Percentiles rank a stretch among this genome's conserved stretches.
phyloP scores from a whole-genome alignment of 768 basidiomycete genomes.

The Fibroporia radiculosa region DNA sequence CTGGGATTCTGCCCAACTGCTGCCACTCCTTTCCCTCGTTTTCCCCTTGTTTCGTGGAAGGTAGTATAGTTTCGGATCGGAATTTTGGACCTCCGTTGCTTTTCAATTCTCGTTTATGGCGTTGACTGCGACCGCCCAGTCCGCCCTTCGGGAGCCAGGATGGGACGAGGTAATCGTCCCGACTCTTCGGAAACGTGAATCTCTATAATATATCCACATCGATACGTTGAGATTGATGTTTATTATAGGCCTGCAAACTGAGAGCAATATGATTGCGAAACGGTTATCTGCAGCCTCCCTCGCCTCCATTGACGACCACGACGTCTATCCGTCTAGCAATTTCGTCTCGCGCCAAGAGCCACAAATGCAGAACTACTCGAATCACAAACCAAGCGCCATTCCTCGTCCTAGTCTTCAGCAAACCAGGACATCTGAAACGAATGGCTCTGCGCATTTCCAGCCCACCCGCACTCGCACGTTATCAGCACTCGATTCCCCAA shows the following conservation, averaged over 20 bases:
- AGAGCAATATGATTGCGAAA: constrained; percentile 70
- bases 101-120: constrained; percentile 28
- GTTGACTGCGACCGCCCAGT: constrained; percentile 33
- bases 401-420: constrained; percentile 39
- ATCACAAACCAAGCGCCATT: constrained; percentile 34
- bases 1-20: constrained; percentile 11
- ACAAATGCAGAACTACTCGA: constrained; percentile 9
- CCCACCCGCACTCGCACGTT: constrained; percentile 53
- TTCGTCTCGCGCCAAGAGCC: constrained; percentile 16
- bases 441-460: constrained; percentile 11
- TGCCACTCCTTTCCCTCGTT: constrained; percentile 15
- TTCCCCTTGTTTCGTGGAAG: constrained; percentile 13
- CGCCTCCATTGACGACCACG: constrained; percentile 28
- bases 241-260: constrained; percentile 63
- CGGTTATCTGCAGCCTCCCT: constrained; percentile 73
- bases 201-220: constrained; percentile 4
- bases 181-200: constrained; percentile 68
- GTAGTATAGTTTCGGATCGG: constrained; percentile 10
- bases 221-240: constrained; percentile 4
- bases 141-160: constrained; percentile 34
- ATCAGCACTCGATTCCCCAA: constrained; percentile 37
- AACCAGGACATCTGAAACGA: constrained; percentile 24
- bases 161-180: constrained; percentile 86
- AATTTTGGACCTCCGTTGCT: constrained; percentile 12
- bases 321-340: constrained; percentile 13